Conservation (phyloP, 192 early-diverging fungal genomes). For the Chytriomyces confervae region DNA sequence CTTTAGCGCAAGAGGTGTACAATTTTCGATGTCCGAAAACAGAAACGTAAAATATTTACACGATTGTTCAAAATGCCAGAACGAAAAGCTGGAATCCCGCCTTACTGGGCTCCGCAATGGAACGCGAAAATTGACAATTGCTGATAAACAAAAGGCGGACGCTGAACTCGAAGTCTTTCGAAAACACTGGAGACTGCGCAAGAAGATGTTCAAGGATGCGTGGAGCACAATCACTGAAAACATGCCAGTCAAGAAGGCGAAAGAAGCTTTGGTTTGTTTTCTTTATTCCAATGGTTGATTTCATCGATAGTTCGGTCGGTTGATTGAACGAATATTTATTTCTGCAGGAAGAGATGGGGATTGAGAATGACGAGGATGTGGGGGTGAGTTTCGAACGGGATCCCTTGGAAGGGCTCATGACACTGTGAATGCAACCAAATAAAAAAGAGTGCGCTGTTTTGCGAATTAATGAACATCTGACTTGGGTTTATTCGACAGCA, state of each 20-base stretch:
- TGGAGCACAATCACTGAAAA: slow-evolving; percentile 58
- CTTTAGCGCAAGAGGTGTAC: slow-evolving; percentile 29
- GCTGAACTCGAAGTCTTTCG: slow-evolving; percentile 45
- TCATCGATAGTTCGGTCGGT: too few species aligned
- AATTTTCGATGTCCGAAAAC: not conserved
- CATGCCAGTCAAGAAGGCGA: slow-evolving; percentile 55
- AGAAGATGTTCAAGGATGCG: slow-evolving; percentile 63
- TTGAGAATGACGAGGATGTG: slow-evolving; percentile 65
- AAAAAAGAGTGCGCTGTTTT: too few species aligned
- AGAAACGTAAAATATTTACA: not conserved
- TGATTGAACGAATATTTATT: not conserved
- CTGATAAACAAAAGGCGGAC: slow-evolving; percentile 40
- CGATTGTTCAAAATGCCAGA: slow-evolving; percentile 13
- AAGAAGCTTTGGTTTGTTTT: slow-evolving; percentile 48
- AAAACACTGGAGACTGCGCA: slow-evolving; percentile 61
- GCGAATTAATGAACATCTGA: too few species aligned
- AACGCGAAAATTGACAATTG: slow-evolving; percentile 33
- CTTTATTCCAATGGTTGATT: too few species aligned
- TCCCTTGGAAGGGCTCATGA: slow-evolving; percentile 33
- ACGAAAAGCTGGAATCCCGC: slow-evolving; percentile 26
- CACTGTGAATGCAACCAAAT: not conserved
- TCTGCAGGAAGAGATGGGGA: slow-evolving; percentile 55
- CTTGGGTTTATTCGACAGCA: not conserved
- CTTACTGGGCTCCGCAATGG: slow-evolving; percentile 39
- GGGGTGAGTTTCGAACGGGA: slow-evolving; percentile 48